Evolutionary conservation across 1,139 yeast genomes (phyloP).

Genomic region (Scheffersomyces illinoinensis): DNA sequence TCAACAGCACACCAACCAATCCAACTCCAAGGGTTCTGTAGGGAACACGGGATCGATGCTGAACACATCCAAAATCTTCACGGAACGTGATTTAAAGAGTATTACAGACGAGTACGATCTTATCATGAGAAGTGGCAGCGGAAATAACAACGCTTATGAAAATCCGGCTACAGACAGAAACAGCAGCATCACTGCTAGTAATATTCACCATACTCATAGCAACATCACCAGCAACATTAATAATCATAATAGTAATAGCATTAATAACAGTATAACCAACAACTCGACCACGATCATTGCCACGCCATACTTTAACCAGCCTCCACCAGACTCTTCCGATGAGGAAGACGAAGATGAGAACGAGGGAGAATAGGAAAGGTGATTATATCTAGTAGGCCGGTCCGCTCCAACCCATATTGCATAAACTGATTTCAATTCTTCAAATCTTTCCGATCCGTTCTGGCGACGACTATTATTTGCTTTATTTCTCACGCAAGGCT

Average conservation of each 20-base stretch:
- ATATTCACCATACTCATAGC: conserved; percentile 5
- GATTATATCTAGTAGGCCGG: neutral
- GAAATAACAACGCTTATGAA: neutral
- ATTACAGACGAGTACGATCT: conserved; percentile 6
- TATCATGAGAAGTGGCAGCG: conserved; percentile 3
- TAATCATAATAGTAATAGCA: conserved; percentile 2
- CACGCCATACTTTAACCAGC: conserved; percentile 40
- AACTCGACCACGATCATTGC: conserved; percentile 32
- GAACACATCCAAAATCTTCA: conserved; percentile 7
- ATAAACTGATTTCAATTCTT: conserved; percentile 1
- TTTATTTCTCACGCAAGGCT: neutral
- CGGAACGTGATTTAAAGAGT: conserved; percentile 10
- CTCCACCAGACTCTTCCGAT: conserved; percentile 36
- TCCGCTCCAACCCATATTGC: neutral
- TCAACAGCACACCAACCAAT: conserved; percentile 10
- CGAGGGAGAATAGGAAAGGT: neutral
- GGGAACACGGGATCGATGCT: conserved; percentile 1
- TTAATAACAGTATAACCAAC: neutral
- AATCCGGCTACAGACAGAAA: neutral
- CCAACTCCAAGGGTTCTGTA: conserved; percentile 9
- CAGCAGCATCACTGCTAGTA: conserved; percentile 7
- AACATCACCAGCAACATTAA: neutral
- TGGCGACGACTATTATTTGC: neutral
- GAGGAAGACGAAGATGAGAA: conserved; percentile 12
- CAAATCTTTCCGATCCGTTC: neutral